Evolutionary conservation across 1,284 basidiomycete genomes (phyloP), one percentile per base, ranked within the genome.

Genomic region (Cryptococcus depauperatus): DNA sequence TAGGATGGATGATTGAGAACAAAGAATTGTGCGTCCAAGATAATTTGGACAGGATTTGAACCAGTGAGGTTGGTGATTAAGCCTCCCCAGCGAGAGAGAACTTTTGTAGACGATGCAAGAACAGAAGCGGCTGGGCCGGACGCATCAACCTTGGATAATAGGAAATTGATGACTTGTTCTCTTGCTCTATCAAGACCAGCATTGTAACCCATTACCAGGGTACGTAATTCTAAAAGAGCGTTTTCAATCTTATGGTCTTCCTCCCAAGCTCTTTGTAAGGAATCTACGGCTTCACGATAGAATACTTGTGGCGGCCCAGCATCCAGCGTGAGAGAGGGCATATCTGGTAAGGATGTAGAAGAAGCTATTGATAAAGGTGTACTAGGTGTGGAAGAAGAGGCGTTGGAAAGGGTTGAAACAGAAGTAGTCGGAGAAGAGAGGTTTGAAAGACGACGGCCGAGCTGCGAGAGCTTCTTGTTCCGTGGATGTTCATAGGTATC

Each of bases 401-500:
- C 68, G 37, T 57, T 56, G 0, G 69, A 71, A 8, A 73, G 56
- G 3, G 70, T 69, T 1, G 71, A 73, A 16, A 64, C 46, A 2
- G 67, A 64, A 0, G 42, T 54, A n/a, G 46, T 50, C 10, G 62
- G 56, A 30, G 47, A 42, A 11, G 60, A 56, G 10, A 68, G 50
- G 41, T 64, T 53, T 2, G 68, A 66, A 1, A 67, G 52, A 14
- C 58, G 51, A 27, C 69, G 63, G 32, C 67, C 69, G 9, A 71
- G 61, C 50, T 71, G 67, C 0, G 70, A 49, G 3, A 71, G 53
- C 13, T 54, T 54, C 46, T 67, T 67, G 59, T 72, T 73, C 18
- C 55, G 50, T 1, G 70, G 68, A 43, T 68, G 63, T 53, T 71
- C 71, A 51, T 68, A 70, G 1, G 68, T 69, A 46, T 73, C 70